Conservation (phyloP, 2,329 filamentous ascomycete genomes). For the Leptographium procerum region DNA sequence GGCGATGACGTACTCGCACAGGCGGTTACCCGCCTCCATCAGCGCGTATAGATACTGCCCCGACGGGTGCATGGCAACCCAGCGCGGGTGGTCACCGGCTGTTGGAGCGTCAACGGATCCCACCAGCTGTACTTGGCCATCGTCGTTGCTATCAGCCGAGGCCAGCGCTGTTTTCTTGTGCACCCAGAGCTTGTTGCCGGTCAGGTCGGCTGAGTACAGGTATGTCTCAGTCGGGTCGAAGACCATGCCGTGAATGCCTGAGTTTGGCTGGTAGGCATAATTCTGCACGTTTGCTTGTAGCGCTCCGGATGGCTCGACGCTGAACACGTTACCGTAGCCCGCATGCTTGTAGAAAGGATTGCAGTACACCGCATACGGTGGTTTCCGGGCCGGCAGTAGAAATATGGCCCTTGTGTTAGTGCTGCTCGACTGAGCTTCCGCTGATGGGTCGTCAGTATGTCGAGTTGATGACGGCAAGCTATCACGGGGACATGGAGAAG, state of each 20-base stretch:
- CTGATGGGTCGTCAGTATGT: conserved; percentile 25
- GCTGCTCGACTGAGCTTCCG: conserved; percentile 52
- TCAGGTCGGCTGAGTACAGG: conserved; percentile 69
- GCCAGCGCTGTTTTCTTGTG: conserved; percentile 44
- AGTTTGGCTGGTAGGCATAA: conserved; percentile 57
- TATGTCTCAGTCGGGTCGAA: conserved; percentile 64
- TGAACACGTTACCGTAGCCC: conserved; percentile 69
- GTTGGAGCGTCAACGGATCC: conserved; percentile 62
- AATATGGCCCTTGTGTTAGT: conserved; percentile 87
- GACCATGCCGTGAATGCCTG: conserved; percentile 73
- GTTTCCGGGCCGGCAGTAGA: conserved; percentile 64
- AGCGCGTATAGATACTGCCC: conserved; percentile 73
- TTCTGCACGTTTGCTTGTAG: conserved; percentile 58
- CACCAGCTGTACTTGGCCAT: conserved; percentile 55
- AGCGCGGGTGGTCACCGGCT: conserved; percentile 67
- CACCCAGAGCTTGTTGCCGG: conserved; percentile 72
- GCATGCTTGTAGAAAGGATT: conserved; percentile 86
- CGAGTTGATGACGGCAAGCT: neutral
- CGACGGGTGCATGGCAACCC: conserved; percentile 73
- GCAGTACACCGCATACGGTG: conserved; percentile 75
- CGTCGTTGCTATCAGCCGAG: conserved; percentile 26
- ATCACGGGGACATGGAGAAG: neutral
- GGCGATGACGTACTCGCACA: conserved; percentile 75
- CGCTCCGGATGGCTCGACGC: conserved; percentile 43
- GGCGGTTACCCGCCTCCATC: conserved; percentile 80